Conservation (phyloP, 2,329 filamentous ascomycete genomes). For the Colletotrichum sp. region DNA sequence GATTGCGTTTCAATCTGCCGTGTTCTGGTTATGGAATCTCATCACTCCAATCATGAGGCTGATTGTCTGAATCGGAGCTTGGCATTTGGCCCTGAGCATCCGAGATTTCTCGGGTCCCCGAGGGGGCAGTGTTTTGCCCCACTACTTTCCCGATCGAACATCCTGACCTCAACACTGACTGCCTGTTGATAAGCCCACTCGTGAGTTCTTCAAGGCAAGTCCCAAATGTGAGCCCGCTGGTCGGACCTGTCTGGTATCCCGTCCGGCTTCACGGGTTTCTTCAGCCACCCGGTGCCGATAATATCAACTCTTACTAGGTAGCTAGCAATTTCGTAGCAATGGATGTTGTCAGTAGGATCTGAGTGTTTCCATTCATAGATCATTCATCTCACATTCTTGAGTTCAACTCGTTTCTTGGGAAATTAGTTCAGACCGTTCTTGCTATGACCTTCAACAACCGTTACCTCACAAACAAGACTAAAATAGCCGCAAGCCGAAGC, state of each 20-base stretch:
- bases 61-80: neutral
- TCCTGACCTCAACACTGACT: neutral
- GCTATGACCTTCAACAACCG: accelerated
- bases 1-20: neutral
- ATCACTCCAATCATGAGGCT: neutral
- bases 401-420: accelerated
- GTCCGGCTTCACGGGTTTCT: neutral
- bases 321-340: neutral
- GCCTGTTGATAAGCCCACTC: neutral
- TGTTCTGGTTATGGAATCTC: neutral
- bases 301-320: neutral
- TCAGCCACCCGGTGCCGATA: neutral
- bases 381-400: neutral
- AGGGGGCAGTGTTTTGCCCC: neutral
- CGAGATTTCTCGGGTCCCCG: neutral
- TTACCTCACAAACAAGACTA: neutral
- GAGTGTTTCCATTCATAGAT: accelerated
- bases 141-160: neutral
- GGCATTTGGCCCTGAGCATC: neutral
- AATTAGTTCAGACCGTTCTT: neutral
- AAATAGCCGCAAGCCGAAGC: no score
- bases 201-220: accelerated
- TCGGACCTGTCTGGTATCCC: neutral
- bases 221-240: neutral
- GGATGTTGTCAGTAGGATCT: accelerated